Conservation (phyloP, 805 yeast genomes). For the Barnettozyma sp. region DNA sequence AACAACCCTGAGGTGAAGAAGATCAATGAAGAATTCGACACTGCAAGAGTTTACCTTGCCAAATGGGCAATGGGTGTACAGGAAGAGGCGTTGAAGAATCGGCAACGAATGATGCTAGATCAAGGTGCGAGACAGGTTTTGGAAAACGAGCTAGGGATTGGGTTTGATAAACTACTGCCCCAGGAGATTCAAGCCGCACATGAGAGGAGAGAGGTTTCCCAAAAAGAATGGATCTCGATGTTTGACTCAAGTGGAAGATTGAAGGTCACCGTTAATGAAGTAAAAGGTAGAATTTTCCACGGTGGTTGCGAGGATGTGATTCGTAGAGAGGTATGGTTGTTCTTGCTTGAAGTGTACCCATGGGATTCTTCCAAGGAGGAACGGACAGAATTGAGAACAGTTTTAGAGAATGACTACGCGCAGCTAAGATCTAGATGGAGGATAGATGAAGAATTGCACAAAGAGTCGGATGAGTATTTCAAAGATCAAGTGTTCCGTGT, state of each 20-base stretch:
- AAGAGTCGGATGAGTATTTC: slow-evolving; percentile 56
- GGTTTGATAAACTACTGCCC: slow-evolving; percentile 44
- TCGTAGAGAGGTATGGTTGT: slow-evolving; percentile 79
- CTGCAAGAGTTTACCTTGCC: slow-evolving; percentile 86
- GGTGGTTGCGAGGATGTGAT: slow-evolving; percentile 65
- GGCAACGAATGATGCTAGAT: slow-evolving; percentile 46
- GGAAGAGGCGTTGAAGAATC: slow-evolving; percentile 69
- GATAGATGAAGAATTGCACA: slow-evolving; percentile 44
- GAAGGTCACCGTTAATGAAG: slow-evolving; percentile 63
- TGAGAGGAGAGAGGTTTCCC: slow-evolving; percentile 61
- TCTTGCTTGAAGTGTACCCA: slow-evolving; percentile 73
- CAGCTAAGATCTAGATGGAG: slow-evolving; percentile 68
- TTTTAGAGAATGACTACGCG: slow-evolving; percentile 53
- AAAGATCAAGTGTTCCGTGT: slow-evolving; percentile 84
- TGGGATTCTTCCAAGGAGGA: slow-evolving; percentile 80
- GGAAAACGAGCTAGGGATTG: slow-evolving; percentile 55
- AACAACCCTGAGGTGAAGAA: slow-evolving; percentile 73
- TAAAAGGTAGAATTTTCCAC: slow-evolving; percentile 79
- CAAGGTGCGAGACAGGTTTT: slow-evolving; percentile 51
- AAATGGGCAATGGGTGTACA: slow-evolving; percentile 96
- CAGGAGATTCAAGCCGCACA: slow-evolving; percentile 50
- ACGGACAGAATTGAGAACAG: slow-evolving; percentile 49
- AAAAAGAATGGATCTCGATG: slow-evolving; percentile 75
- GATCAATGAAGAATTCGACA: slow-evolving; percentile 85
- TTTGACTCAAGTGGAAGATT: slow-evolving; percentile 78